Evolutionary conservation across 805 yeast genomes (phyloP).

Genomic region (Candida arabinofermentans): DNA sequence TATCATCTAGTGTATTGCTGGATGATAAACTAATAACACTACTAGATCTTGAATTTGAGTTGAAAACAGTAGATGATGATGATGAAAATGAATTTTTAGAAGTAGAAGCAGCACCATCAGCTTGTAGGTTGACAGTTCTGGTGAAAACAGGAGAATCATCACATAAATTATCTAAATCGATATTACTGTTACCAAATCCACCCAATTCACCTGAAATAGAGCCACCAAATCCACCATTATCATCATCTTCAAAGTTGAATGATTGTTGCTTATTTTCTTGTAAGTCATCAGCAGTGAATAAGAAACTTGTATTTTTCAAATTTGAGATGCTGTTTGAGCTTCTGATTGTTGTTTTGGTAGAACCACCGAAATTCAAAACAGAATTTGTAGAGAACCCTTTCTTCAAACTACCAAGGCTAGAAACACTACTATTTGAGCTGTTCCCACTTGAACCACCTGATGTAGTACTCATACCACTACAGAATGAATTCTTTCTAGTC

Average conservation of each 20-base stretch:
- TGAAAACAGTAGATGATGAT: neutral
- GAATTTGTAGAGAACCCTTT: conserved; percentile 17
- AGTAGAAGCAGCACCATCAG: too few species aligned
- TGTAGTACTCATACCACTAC: conserved; percentile 5
- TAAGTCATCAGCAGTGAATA: neutral
- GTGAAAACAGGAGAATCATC: conserved; percentile 20
- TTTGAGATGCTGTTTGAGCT: conserved; percentile 1
- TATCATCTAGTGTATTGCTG: neutral
- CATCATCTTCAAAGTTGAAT: neutral
- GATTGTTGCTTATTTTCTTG: neutral
- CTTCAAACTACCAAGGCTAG: conserved; percentile 6
- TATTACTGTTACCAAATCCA: conserved; percentile 19
- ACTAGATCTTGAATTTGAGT: neutral
- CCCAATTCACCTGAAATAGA: conserved; percentile 21
- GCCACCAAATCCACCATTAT: neutral
- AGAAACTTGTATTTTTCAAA: conserved; percentile 4
- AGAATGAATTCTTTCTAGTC: conserved; percentile 24
- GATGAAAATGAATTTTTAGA: neutral
- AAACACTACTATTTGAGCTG: conserved; percentile 8
- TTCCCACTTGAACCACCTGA: neutral
- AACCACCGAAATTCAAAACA: conserved; percentile 21
- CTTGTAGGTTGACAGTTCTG: conserved; percentile 10
- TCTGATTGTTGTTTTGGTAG: conserved; percentile 7
- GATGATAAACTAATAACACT: neutral
- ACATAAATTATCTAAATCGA: conserved; percentile 24